Conservation (phyloP, 2,329 filamentous ascomycete species). For the Drechslerella coelobrocha region DNA sequence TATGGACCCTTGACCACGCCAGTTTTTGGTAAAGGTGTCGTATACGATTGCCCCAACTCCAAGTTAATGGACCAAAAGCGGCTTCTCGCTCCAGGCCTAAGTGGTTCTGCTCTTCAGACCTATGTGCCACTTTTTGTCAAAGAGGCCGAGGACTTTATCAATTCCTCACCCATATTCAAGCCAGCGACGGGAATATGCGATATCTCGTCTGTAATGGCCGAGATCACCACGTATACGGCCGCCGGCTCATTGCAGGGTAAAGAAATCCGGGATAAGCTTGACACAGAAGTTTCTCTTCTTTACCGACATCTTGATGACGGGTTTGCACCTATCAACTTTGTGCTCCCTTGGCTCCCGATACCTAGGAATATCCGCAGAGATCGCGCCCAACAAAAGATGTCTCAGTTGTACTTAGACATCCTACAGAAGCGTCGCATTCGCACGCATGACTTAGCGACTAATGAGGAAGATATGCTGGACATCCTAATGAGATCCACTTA, state of each 20-base stretch:
- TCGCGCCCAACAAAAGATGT: conserved; percentile 78
- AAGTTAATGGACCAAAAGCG: conserved; percentile 98
- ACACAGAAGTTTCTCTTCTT: conserved; percentile 78
- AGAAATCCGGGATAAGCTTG: conserved; percentile 80
- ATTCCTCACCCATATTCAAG: conserved; percentile 71
- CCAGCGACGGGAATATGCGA: conserved; percentile 72
- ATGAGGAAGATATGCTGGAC: conserved; percentile 81
- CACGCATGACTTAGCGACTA: conserved; percentile 63
- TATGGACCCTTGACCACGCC: conserved; percentile 60
- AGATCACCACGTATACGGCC: conserved; percentile 89
- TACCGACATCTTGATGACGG: conserved; percentile 92
- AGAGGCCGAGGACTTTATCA: conserved; percentile 77
- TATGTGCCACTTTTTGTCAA: conserved; percentile 80
- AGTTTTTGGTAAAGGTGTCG: conserved; percentile 79
- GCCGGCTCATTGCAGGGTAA: conserved; percentile 84
- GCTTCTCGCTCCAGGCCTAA: conserved; percentile 61
- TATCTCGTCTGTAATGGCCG: conserved; percentile 76
- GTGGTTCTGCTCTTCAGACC: conserved; percentile 19
- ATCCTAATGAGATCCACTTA: conserved; percentile 85
- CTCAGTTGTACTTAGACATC: conserved; percentile 81
- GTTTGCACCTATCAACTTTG: conserved; percentile 88
- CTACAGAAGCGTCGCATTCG: conserved; percentile 72
- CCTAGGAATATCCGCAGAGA: conserved; percentile 88
- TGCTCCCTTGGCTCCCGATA: conserved; percentile 84
- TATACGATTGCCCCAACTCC: conserved; percentile 88